These are phyloP conservation scores for Amanita thiersii DNA, from an alignment of 768 basidiomycete genomes.

Conservation along the genomic window DNA sequence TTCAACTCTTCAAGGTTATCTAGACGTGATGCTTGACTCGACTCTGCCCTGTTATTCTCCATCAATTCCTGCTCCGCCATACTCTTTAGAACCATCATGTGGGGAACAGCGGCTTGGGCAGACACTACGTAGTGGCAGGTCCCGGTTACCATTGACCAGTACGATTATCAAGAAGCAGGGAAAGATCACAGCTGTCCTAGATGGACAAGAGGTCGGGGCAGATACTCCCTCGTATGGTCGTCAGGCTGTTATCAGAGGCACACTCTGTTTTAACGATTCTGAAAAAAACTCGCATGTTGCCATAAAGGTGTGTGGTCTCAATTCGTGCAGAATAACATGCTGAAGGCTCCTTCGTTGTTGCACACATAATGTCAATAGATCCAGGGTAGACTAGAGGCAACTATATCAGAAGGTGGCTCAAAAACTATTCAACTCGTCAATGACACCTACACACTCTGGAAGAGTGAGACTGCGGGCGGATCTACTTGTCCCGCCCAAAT, in stretches of 20 bases:
- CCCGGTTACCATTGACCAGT: conserved; percentile 24
- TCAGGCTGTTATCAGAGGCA: conserved; percentile 29
- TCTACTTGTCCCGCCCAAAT: conserved; percentile 22
- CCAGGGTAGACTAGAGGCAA: conserved; percentile 31
- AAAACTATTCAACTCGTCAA: conserved; percentile 24
- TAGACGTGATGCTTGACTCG: not conserved
- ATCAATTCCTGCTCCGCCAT: conserved; percentile 45
- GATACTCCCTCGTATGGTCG: conserved; percentile 38
- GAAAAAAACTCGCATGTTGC: conserved; percentile 32
- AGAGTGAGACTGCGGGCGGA: conserved; percentile 8
- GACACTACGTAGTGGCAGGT: conserved; percentile 25
- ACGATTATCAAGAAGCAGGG: conserved; percentile 31
- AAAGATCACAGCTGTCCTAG: conserved; percentile 31
- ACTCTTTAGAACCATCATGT: conserved; percentile 43
- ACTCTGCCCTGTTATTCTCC: conserved; percentile 46
- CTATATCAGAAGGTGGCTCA: conserved; percentile 29
- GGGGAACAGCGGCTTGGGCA: conserved; percentile 48
- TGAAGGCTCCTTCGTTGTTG: conserved; percentile 3
- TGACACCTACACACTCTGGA: conserved; percentile 28
- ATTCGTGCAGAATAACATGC: not conserved
- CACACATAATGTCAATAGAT: too few relatives aligned
- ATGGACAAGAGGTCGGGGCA: conserved; percentile 35
- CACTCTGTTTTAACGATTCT: conserved; percentile 30
- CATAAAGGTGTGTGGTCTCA: conserved; percentile 30
- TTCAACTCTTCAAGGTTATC: too few relatives aligned